Conservation (phyloP, 2,329 filamentous ascomycete genomes). For the Colletotrichum sojae region DNA sequence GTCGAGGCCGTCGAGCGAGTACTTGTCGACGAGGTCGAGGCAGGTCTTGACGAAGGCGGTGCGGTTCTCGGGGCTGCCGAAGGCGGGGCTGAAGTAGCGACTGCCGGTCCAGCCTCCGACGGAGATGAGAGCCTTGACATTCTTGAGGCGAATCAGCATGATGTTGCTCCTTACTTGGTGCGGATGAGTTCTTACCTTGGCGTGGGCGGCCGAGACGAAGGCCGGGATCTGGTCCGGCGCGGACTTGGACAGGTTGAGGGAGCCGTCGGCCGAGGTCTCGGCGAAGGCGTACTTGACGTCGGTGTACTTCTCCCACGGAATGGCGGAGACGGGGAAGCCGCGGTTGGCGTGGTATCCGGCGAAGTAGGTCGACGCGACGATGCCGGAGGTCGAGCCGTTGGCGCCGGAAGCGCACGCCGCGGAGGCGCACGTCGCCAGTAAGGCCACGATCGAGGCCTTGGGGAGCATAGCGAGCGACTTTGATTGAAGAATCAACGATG, state of each 20-base stretch:
- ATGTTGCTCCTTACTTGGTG: not conserved
- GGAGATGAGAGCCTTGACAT: conserved; percentile 34
- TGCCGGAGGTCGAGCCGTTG: conserved; percentile 7
- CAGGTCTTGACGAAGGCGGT: conserved; percentile 43
- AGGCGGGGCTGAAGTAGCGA: conserved; percentile 26
- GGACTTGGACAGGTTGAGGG: conserved; percentile 31
- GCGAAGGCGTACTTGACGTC: conserved; percentile 38
- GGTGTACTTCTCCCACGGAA: conserved; percentile 40
- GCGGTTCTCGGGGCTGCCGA: conserved; percentile 41
- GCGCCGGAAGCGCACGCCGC: conserved; percentile 11
- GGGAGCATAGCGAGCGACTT: conserved; percentile 29
- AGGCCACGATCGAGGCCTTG: conserved; percentile 25
- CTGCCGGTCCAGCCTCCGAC: conserved; percentile 39
- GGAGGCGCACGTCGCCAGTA: conserved; percentile 31
- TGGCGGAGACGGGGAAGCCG: conserved; percentile 16
- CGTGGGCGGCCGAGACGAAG: conserved; percentile 22
- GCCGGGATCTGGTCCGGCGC: conserved; percentile 31
- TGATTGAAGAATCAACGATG: not conserved
- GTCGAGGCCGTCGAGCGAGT: conserved; percentile 39
- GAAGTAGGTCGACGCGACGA: conserved; percentile 34
- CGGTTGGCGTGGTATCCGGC: conserved; percentile 36
- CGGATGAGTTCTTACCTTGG: not conserved
- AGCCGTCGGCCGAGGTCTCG: conserved; percentile 26
- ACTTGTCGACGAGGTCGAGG: conserved; percentile 41
- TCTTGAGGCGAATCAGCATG: conserved; percentile 6